Conservation (phyloP, 371 early-diverging fungal species). For the Rhizopus stolonifer region DNA sequence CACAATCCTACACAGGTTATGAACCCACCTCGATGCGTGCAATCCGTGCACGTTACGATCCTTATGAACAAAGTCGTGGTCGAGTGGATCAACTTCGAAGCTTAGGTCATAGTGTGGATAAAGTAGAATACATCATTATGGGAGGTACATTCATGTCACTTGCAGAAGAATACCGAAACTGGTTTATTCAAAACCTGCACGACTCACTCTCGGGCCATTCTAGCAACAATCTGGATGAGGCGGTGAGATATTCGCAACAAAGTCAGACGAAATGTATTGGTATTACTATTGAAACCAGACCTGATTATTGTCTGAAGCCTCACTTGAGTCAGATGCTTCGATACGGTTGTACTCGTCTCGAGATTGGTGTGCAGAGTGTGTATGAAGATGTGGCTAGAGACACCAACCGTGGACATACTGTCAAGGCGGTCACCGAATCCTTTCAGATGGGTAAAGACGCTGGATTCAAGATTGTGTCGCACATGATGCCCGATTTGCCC, state of each 20-base stretch:
- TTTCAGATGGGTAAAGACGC: constrained; percentile 99
- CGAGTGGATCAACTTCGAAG: constrained; percentile 95
- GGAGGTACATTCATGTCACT: constrained; percentile 99
- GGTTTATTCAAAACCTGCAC: constrained; percentile 98
- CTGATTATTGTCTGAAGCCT: constrained; percentile 98
- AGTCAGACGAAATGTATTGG: constrained; percentile 98
- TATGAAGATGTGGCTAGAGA: constrained; percentile 99
- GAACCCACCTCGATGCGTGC: constrained; percentile 99
- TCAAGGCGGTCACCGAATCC: constrained; percentile 95
- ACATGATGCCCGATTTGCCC: constrained; percentile 99
- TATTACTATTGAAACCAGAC: constrained; percentile 99
- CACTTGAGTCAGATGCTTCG: constrained; percentile 98
- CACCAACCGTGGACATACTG: constrained; percentile 99
- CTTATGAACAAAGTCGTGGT: constrained; percentile 96
- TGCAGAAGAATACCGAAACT: constrained; percentile 92
- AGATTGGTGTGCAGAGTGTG: constrained; percentile 99
- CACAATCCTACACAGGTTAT: constrained; percentile 99
- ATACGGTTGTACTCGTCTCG: constrained; percentile 99
- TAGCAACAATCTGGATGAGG: constrained; percentile 94
- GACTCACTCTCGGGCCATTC: constrained; percentile 97
- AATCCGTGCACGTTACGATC: constrained; percentile 98
- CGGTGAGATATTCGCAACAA: constrained; percentile 95
- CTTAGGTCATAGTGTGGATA: constrained; percentile 98
- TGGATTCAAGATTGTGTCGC: constrained; percentile 99
- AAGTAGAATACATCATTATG: constrained; percentile 99